Base-by-base conservation (phyloP, 225 moss, liverwort and hornwort genomes). In the Climacium dendroides region DNA sequence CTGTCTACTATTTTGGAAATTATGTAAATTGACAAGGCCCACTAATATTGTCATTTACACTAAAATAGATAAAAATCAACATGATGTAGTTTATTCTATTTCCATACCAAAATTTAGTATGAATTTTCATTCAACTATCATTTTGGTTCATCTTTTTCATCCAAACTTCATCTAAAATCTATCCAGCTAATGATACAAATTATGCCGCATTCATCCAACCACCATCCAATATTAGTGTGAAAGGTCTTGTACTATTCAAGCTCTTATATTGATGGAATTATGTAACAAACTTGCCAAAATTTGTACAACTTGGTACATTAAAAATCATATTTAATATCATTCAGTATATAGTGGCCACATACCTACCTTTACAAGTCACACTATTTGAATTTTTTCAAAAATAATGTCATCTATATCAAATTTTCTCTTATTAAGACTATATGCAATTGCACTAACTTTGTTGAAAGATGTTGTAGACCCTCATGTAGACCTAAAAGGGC, bases 21-120 rank as follows among this genome's bases (percentile, higher is more conserved):
- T 41, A 6, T 43, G 3, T 16, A 0, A 45, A 29, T 72, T 45
- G 6, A 29, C 0, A 0, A 45, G 29, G 1, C 3, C 3, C 26
- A 1, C 0, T 41, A 0, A 41, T 70, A 28, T 0, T 0, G 0
- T 29, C 17, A 0, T 10, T 45, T 0, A 28, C 2, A 18, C 2
- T 7, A 30, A 30, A 11, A 73, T 74, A 74, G 12, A 48, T 20
- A 74, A 29, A 48, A 30, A 28, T 11, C 6, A 48, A 32, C 0
- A 17, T 32, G 1, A 48, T 20, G 19, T 32, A 1, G 4, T 13
- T 48, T 12, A 32, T 0, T 32, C 7, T 32, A 50, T 7, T 48
- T 48, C 19, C 1, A 32, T 19, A 74, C 11, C 2, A 12, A 32
- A 9, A 45, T 26, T 28, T 45, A 17, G 17, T 11, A 17, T 43